Base-by-base conservation (phyloP, 2,329 filamentous ascomycete species). In the Claviceps paspali region DNA sequence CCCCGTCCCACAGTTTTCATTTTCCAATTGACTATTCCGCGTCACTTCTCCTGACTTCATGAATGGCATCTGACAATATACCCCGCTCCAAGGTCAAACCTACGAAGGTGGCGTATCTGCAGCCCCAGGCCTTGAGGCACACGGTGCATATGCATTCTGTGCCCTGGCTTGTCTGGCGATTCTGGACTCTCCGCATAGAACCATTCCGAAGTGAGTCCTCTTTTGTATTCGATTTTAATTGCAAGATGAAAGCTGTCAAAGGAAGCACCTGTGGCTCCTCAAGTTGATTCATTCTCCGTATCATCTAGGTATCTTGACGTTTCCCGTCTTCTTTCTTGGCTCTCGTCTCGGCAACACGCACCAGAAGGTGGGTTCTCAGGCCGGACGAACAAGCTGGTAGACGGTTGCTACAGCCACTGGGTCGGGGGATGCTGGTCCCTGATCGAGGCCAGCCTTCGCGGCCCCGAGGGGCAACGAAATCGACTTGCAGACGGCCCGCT, bases 351-450 rank as follows among this genome's bases (percentile, higher is more conserved):
- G 41, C 91, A 98, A 58, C 82, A 88, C 55, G 76, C 78, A 22
- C 91, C 88, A 3, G 91, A 96, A 57, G 87, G 87, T 45, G 91
- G 91, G 26, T 87, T 94, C 53, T 82, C 84, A 29, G 91, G 91
- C 43, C 80, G 91, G 48, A 94, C 88, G 21, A 96, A 96, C 67
- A 98, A 98, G 63, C 70, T 98, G 23, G 91, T 96, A 23, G 91
- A 98, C 57, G 91, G 88, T 32, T 98, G 91, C 62, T 98, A 98
- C 63, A 93, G 84, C 55, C 88, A 95, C 60, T 98, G 91, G 91
- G 81, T 94, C 24, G 91, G 91, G 38, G 82, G 82, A 38, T 96
- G 87, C 63, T 98, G 87, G 84, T 80, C 88, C 32, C 62, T 98
- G 45, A 67, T 96, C 47, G 82, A 95, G 63, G 83, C 84, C 40